Evolutionary conservation across 2,329 filamentous ascomycete species (phyloP), one percentile per base, ranked within the genome.

Genomic region (Ceratocystis ficicola): DNA sequence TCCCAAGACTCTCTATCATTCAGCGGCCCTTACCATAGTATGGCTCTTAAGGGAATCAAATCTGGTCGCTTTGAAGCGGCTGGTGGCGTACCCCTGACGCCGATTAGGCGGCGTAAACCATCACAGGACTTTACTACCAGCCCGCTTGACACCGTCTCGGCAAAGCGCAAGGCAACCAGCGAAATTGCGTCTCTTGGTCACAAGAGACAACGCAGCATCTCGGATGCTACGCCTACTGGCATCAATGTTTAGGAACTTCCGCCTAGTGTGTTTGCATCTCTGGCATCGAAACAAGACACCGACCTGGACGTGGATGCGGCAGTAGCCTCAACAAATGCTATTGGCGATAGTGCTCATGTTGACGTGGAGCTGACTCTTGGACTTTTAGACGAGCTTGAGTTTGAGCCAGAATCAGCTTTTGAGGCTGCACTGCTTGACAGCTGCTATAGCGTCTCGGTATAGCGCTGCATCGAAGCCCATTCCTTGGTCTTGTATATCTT

Each of bases 31-130:
- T 81, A 85, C 74, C 79, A 83, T 72, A 76, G 82, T 75, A 81
- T 83, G 52, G 82, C 83, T 1, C 77, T 87, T 55, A 79, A 81
- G 65, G 84, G 84, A 62, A 82, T 87, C 72, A 85, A 86, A 72
- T 81, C 81, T 64, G 86, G 86, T 69, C 81, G 86, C 66, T 81
- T 88, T 69, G 81, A 81, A 66, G 85, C 84, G 44, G 86, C 85
- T 48, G 67, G 59, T 4, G 83, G 83, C 48, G 81, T 83, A 1
- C 86, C 86, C n/a, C 81, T 89, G 68, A 88, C 86, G 2, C 86
- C 86, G 1, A 77, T 83, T 61, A 81, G 86, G 63, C 82, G 84
- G 68, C 80, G 81, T 52, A 84, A 82, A 75, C 77, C 75, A 66
- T 72, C 76, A 71, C 73, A 77, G 63, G 78, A 80, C 66, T 69